These are phyloP conservation scores for Xylariales sp. DNA, from an alignment of 2,329 filamentous ascomycete genomes.

Conservation along the genomic window DNA sequence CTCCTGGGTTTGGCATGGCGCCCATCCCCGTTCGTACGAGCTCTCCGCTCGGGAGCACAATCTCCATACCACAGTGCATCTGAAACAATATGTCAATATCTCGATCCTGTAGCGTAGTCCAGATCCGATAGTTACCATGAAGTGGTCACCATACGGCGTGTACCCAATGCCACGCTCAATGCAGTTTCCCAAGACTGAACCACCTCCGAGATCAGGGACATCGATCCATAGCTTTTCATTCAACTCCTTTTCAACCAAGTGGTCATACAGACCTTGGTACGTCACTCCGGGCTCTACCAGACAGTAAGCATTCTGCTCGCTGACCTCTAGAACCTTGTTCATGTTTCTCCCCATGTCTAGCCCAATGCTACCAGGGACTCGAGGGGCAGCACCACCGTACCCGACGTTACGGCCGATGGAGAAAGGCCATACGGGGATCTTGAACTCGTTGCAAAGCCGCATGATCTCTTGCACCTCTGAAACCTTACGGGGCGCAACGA, in stretches of 20 bases:
- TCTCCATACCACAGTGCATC: slow-evolving; percentile 37
- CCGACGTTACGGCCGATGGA: slow-evolving; percentile 35
- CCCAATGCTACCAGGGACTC: slow-evolving; percentile 46
- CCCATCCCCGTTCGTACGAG: slow-evolving; percentile 38
- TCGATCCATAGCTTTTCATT: slow-evolving; percentile 39
- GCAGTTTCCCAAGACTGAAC: slow-evolving; percentile 41
- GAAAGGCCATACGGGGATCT: slow-evolving; percentile 24
- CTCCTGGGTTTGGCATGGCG: slow-evolving; percentile 22
- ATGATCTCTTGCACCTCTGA: slow-evolving; percentile 29
- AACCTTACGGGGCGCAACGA: slow-evolving; percentile 29
- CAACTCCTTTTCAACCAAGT: slow-evolving; percentile 37
- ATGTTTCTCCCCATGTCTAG: slow-evolving; percentile 48
- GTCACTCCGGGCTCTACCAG: slow-evolving; percentile 54
- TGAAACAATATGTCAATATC: neutral
- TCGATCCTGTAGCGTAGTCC: neutral
- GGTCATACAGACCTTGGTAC: slow-evolving; percentile 45
- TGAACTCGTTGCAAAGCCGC: slow-evolving; percentile 27
- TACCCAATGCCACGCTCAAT: slow-evolving; percentile 42
- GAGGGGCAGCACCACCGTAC: slow-evolving; percentile 49
- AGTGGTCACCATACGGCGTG: slow-evolving; percentile 41
- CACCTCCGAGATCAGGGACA: slow-evolving; percentile 36
- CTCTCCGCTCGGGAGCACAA: slow-evolving; percentile 39
- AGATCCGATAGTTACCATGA: slow-evolving; percentile 14
- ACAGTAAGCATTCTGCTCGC: slow-evolving; percentile 44
- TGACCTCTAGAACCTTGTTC: slow-evolving; percentile 47